These are phyloP conservation scores for Penicillium coffeae DNA, from an alignment of 495 filamentous ascomycete genomes.

Conservation along the genomic window DNA sequence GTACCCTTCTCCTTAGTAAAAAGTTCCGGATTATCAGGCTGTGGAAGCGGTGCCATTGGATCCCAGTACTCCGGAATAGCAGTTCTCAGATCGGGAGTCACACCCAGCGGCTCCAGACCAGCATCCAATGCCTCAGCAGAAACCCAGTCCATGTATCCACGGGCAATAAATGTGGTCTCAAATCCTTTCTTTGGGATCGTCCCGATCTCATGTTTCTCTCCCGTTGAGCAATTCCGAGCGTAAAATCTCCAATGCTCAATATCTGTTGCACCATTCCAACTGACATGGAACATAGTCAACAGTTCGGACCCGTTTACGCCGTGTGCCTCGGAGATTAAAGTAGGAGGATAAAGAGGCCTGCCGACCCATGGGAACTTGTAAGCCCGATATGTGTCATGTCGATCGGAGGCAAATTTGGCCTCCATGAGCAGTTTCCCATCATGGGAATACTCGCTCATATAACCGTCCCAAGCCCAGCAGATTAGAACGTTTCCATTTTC, in stretches of 20 bases:
- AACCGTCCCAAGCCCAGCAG: conserved; percentile 43
- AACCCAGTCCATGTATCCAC: conserved; percentile 6
- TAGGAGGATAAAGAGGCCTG: conserved; percentile 10
- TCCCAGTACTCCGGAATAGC: conserved; percentile 1
- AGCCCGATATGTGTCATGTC: conserved; percentile 12
- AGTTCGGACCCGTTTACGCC: conserved; percentile 9
- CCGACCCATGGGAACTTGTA: conserved; percentile 17
- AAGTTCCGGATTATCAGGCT: background rate
- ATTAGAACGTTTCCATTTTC: conserved; percentile 42
- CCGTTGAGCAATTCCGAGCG: background rate
- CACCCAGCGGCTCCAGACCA: background rate
- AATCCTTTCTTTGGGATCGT: conserved; percentile 2
- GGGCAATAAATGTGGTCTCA: conserved; percentile 1
- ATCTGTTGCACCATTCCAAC: conserved; percentile 13
- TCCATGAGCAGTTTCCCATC: conserved; percentile 41
- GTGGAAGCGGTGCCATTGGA: background rate
- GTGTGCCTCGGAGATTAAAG: background rate
- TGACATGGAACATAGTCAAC: conserved; percentile 11
- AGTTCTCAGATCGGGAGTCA: background rate
- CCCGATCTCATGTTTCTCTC: background rate
- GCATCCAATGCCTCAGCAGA: conserved; percentile 3
- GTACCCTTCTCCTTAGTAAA: no score
- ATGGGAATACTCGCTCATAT: conserved; percentile 44
- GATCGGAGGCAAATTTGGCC: conserved; percentile 8
- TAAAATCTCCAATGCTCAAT: conserved; percentile 3